These are phyloP conservation scores for Blastobotrys arbuscula DNA, from an alignment of 1,139 yeast genomes.

Conservation along the genomic window DNA sequence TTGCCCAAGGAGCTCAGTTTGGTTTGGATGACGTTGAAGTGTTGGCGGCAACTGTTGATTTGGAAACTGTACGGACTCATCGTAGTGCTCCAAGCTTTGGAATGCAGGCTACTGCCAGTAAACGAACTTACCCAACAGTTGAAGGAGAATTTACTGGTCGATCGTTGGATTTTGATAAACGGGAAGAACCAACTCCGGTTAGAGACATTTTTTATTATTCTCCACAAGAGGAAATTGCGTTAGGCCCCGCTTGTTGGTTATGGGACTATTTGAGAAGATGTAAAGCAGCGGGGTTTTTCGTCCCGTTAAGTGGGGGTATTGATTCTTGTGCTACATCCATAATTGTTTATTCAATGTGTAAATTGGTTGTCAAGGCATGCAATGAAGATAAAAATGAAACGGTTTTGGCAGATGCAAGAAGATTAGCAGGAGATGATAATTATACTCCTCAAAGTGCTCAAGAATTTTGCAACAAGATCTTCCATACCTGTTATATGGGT, in stretches of 20 bases:
- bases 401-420: conserved; percentile 69
- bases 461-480: conserved; percentile 68
- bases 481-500: conserved; percentile 94
- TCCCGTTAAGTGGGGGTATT: conserved; percentile 95
- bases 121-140: conserved; percentile 55
- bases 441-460: conserved; percentile 71
- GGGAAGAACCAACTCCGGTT: conserved; percentile 52
- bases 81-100: conserved; percentile 70
- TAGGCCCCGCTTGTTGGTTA: conserved; percentile 98
- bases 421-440: conserved; percentile 41
- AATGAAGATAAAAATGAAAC: conserved; percentile 60
- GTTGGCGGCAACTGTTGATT: conserved; percentile 83
- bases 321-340: conserved; percentile 97
- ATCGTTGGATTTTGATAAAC: conserved; percentile 52
- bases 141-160: conserved; percentile 16
- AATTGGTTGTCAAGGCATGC: conserved; percentile 60
- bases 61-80: conserved; percentile 84
- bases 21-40: conserved; percentile 89
- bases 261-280: conserved; percentile 97
- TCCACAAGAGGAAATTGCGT: conserved; percentile 94
- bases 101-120: conserved; percentile 50
- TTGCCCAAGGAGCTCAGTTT: conserved; percentile 92
- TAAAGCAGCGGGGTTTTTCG: conserved; percentile 81
- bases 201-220: conserved; percentile 53
- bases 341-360: conserved; percentile 91